These are phyloP conservation scores for Neurospora sp. DNA, from an alignment of 495 filamentous ascomycete genomes.

Conservation along the genomic window DNA sequence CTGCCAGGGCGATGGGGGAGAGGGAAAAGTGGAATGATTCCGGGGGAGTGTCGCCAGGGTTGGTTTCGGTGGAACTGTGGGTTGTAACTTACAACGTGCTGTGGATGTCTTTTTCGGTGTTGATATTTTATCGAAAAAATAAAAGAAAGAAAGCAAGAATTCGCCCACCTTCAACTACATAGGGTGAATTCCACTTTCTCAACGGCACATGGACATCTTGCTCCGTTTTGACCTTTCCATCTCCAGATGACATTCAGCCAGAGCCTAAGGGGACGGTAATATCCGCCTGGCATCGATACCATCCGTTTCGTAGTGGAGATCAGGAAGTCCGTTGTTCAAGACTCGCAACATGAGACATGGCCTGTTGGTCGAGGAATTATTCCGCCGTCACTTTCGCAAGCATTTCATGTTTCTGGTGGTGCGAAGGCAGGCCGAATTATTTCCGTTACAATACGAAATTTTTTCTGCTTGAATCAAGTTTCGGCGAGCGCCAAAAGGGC, in stretches of 20 bases:
- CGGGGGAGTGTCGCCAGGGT: background rate
- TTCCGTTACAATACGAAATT: background rate
- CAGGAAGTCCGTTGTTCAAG: background rate
- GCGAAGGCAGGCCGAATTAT: background rate
- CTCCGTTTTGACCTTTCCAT: background rate
- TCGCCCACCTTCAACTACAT: background rate
- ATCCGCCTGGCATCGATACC: background rate
- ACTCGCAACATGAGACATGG: background rate
- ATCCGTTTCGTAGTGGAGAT: background rate
- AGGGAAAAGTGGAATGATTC: background rate
- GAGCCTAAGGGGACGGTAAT: background rate
- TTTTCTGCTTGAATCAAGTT: background rate
- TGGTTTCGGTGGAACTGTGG: background rate
- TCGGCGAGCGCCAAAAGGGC: background rate
- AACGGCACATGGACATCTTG: background rate
- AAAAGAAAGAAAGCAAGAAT: background rate
- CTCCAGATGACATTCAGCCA: background rate
- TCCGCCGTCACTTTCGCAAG: background rate
- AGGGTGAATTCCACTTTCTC: background rate
- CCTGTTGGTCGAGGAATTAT: background rate
- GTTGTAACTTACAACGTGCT: background rate
- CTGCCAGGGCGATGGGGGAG: background rate
- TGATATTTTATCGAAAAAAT: background rate
- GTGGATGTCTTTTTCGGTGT: background rate
- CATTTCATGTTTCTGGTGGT: background rate